Base-by-base conservation (phyloP, 2,329 filamentous ascomycete genomes). In the Pseudogymnoascus sp. region DNA sequence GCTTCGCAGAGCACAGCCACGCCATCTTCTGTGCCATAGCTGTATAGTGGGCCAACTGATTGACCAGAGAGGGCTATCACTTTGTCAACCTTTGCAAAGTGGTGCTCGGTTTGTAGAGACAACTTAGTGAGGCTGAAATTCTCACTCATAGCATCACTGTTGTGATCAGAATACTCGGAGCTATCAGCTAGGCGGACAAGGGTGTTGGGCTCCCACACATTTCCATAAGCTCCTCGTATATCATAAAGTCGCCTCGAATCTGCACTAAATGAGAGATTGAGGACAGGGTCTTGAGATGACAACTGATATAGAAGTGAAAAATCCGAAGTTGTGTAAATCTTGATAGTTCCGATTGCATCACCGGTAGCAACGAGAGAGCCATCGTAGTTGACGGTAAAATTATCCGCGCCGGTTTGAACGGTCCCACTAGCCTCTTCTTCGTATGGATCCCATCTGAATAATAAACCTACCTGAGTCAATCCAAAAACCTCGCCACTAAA, bases 131-230 rank as follows among this genome's bases (percentile, higher is more conserved):
- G 35, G 14, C 35, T n/a, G 35, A 6, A 6, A 38, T 38, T 16
- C 31, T 28, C 26, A 31, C 63, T 65, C 14, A 37, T 59, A n/a
- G 35, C 38, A 28, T 61, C 61, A 22, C 53, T 61, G 6, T 38
- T 38, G 35, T 38, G 35, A 28, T 60, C 61, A 38, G 38, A 62
- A 10, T 41, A 22, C 33, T 65, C 63, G 5, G 53, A 62, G n/a
- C 26, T 56, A 14, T 70, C 68, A 1, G 65, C 64, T 10, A 70
- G 59, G 0, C 64, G 53, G 22, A 66, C 53, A n/a, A 72, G 63
- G 4, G 38, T 50, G 26, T 69, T 66, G 8, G 70, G 69, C 40
- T 72, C 67, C 71, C 71, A 72, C 6, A 69, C 67, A 46, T 66
- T 71, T 41, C 68, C 66, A 12, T 63, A 63, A 2, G 24, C 24